These are phyloP conservation scores for Colletotrichum ledebouriae DNA, from an alignment of 2,329 filamentous ascomycete genomes.

Conservation along the genomic window DNA sequence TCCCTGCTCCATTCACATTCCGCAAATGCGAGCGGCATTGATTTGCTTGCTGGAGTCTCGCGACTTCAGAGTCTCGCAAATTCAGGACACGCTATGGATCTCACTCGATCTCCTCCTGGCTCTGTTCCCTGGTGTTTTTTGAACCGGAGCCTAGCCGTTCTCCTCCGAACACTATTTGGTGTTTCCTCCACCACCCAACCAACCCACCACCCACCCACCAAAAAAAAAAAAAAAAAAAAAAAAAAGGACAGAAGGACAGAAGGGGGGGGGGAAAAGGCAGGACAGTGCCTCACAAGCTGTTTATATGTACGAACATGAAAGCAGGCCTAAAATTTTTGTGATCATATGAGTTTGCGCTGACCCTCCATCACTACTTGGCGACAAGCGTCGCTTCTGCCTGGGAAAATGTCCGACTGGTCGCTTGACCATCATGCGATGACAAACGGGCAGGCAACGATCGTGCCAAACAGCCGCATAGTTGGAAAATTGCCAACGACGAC, in stretches of 20 bases:
- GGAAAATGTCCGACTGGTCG: slow-evolving; percentile 8
- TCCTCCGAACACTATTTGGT: neutral
- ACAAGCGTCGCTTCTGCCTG: slow-evolving; percentile 16
- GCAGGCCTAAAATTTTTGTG: slow-evolving; percentile 2
- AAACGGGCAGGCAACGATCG: slow-evolving; percentile 16
- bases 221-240: no score
- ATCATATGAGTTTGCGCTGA: slow-evolving; percentile 7
- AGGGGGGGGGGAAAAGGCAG: no score
- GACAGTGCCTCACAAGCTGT: neutral
- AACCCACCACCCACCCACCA: no score
- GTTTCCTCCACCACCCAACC: neutral
- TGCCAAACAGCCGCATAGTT: slow-evolving; percentile 12
- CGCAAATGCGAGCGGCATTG: slow-evolving; percentile 24
- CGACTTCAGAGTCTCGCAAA: no score
- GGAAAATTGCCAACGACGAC: slow-evolving; percentile 9
- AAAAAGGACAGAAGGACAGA: no score
- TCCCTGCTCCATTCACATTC: slow-evolving; percentile 37
- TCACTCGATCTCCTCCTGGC: slow-evolving; percentile 28
- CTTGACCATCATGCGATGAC: slow-evolving; percentile 26
- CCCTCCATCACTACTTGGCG: slow-evolving; percentile 7
- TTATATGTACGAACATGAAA: neutral
- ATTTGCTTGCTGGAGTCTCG: slow-evolving; percentile 10
- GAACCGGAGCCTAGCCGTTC: neutral
- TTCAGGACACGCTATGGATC: slow-evolving; percentile 10
- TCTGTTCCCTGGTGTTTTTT: neutral